Evolutionary conservation across 140 eudicot genomes (phyloP), one percentile per base, ranked within the genome.

Genomic region (Flaveria floridana): DNA sequence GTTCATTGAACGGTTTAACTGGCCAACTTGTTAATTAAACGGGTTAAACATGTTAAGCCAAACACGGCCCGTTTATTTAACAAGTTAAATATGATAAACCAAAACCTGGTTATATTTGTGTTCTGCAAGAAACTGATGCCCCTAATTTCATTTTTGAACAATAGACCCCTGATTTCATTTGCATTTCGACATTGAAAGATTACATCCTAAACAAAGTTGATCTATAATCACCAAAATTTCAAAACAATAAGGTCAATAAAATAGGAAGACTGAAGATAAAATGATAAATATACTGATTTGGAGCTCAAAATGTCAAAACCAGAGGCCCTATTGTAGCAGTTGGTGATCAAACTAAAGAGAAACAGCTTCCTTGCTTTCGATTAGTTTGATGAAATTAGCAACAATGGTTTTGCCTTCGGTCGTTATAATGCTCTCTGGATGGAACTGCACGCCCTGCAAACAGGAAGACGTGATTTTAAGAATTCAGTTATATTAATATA

Each of bases 401-500:
- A 93, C 95, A 21, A 93, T 90, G 58, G 72, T 84, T 73, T 75
- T 86, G 67, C 97, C 98, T 86, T 93, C 96, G 0, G 82, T 81
- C 6, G 97, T 90, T 65, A 93, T 90, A 83, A 93, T 87, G 79
- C 96, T 93, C 81, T 93, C 98, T 14, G 98, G 98, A 84, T 93
- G 98, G 82, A 90, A 93, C 72, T 93, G 98, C n/a, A 93, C 98
- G 0, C 98, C 98, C 98, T 93, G 88, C 67, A 78, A 69, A 66
- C 41, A 55, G 6, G n/a, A 74, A 19, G 56, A 34, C 11, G 14
- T 21, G 63, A 19, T 30, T 52, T n/a, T 19, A 64, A 76, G 46
- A 70, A 46, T 44, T 50, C 23, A 34, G 41, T 5, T 59, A 15
- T 77, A 57, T 30, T 15, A 41, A 44, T 44, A 44, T 44, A 44